Evolutionary conservation across 805 yeast genomes (phyloP), one percentile per base, ranked within the genome.

Genomic region (Metschnikowia noctiluminum): DNA sequence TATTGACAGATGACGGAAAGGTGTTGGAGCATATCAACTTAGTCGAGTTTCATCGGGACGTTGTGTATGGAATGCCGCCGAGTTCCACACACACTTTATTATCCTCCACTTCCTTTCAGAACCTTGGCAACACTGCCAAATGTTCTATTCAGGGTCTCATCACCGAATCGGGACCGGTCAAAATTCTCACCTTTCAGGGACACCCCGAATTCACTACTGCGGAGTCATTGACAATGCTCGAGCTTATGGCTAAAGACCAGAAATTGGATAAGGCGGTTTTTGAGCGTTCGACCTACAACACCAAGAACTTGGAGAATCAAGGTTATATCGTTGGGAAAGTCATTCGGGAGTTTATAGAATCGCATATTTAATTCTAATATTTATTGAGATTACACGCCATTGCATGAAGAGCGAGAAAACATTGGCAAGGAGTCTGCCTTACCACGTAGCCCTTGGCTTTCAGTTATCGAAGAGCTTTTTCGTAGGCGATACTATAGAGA

Each of bases 171-270:
- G 77, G 78, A 37, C 72, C 75, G 0, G 61, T 71, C 21, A 71
- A 75, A 39, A 46, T 86, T 7, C 65, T 90, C 21, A 80, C 94
- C 0, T 78, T 89, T 56, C 97, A 90, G 65, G 96, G 96, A 0
- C 97, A 90, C 60, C 97, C 97, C 0, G 97, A 90, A 62, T 90
- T 87, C 59, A 60, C 68, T 27, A 68, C 69, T 0, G 72, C 64
- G 3, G 61, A 59, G 28, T 58, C 68, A 1, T 43, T 63, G 27
- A 64, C 55, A 21, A 50, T 69, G 52, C 62, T 65, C 45, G 52
- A 61, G 41, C 15, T 48, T 21, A 55, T 58, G 40, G 48, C 43
- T 43, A 49, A 58, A 13, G 43, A 42, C 15, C 59, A 60, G 12
- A 16, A 40, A 13, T 53, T 73, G 15, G 63, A 63, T 28, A 53